Evolutionary conservation across 768 basidiomycete genomes (phyloP), one percentile per base, ranked within the genome.

Genomic region (Auriscalpium microsporum): DNA sequence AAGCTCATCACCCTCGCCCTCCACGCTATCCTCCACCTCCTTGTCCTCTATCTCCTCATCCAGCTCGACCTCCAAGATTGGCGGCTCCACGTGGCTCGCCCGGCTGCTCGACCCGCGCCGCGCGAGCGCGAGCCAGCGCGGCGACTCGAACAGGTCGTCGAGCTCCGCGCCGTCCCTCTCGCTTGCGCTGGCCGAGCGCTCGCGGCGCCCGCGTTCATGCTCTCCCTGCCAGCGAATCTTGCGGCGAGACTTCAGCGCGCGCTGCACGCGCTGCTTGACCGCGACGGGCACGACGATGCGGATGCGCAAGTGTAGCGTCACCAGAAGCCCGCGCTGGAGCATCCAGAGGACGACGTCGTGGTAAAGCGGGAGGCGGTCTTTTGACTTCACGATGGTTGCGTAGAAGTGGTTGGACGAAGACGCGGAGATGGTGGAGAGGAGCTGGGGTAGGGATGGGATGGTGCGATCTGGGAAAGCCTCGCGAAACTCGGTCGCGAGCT

Each of bases 261-360:
- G 67, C 50, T 78, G 77, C n/a, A 89, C 91, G 10, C 74, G 74
- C 44, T 77, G 67, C 69, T 96, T 98, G 55, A 97, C 72, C 48
- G 83, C 80, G 5, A 77, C 74, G 0, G 90, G 84, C 0, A 89
- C 93, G 37, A 92, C 80, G 44, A 98, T 76, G 34, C 94, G 84
- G 53, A 95, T 83, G 38, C 87, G 84, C 13, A 94, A 81, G 65
- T 94, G 94, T 28, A 93, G 76, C 16, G 90, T 87, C 52, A 90
- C 78, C 16, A 97, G 74, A 59, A 98, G 76, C 64, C 92, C 92
- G 42, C 84, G 82, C 65, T 88, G 88, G 38, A 97, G 76, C 76
- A 98, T 81, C 95, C 94, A 97, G 38, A 87, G 71, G 10, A 98
- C 82, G 34, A 94, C 88, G 28, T 91, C 83, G 59, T 86, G 79